Evolutionary conservation across 805 yeast species (phyloP).

Genomic region (Zygosaccharomyces bisporus): DNA sequence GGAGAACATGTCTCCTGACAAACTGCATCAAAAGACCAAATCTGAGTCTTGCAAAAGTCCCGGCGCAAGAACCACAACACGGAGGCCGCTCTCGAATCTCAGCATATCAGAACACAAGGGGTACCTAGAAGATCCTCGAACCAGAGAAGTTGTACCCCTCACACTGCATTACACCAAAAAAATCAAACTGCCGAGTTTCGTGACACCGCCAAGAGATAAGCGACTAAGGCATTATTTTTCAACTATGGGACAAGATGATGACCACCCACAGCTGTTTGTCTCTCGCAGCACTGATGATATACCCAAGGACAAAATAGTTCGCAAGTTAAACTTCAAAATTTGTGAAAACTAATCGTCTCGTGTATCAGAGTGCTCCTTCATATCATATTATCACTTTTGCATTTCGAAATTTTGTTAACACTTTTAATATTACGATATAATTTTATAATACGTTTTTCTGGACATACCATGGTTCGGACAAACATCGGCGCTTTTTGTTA

Average conservation of each 20-base stretch:
- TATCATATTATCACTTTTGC: neutral
- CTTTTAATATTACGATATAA: neutral
- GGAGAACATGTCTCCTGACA: conserved; percentile 21
- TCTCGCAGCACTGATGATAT: conserved; percentile 27
- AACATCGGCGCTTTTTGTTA: neutral
- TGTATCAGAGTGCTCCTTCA: neutral
- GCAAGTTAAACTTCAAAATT: conserved; percentile 22
- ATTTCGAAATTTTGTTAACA: neutral
- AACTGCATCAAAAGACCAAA: conserved; percentile 4
- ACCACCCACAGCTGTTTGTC: neutral
- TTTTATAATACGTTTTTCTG: neutral
- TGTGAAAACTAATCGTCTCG: conserved; percentile 12
- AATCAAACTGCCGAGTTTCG: conserved; percentile 18
- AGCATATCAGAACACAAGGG: conserved; percentile 20
- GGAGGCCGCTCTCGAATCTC: conserved; percentile 20
- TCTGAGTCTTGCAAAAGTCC: neutral
- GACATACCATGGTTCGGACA: conserved; percentile 4
- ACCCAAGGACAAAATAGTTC: conserved; percentile 20
- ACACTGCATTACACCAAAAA: conserved; percentile 18
- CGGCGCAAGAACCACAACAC: neutral
- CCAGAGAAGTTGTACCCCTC: conserved; percentile 12
- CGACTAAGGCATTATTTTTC: conserved; percentile 18
- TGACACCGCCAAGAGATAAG: conserved; percentile 26
- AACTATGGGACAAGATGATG: neutral
- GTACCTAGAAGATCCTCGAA: conserved; percentile 17